These are phyloP conservation scores for Candolleomyces eurysporus DNA, from an alignment of 768 basidiomycete species.

Conservation along the genomic window DNA sequence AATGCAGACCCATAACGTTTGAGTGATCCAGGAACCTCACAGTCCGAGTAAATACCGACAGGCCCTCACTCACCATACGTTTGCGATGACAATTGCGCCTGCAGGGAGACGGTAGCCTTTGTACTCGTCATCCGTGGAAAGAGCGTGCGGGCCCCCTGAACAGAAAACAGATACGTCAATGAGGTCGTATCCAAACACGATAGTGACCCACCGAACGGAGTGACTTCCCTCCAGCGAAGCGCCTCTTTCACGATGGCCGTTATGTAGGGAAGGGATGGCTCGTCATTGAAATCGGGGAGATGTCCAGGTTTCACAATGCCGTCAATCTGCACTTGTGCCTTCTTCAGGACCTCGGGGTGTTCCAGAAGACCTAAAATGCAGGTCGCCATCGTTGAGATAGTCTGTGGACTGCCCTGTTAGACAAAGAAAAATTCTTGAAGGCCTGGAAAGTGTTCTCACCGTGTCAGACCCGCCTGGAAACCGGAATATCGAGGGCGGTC, in stretches of 20 bases:
- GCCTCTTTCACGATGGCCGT: constrained; percentile 29
- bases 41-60: neutral
- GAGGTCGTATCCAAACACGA: neutral
- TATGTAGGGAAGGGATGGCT: constrained; percentile 26
- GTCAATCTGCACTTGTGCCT: constrained; percentile 35
- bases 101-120: constrained; percentile 29
- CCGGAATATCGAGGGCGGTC: neutral
- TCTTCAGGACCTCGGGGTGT: constrained; percentile 19
- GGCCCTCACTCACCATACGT: constrained; percentile 23
- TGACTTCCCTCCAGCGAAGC: constrained; percentile 24
- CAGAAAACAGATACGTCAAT: neutral
- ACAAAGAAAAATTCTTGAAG: too few relatives aligned
- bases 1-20: neutral
- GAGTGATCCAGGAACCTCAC: too few relatives aligned
- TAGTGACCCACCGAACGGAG: constrained; percentile 20
- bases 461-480: constrained; percentile 19
- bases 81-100: constrained; percentile 29
- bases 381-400: constrained; percentile 7
- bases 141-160: constrained; percentile 20
- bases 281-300: constrained; percentile 31
- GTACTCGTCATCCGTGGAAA: constrained; percentile 26
- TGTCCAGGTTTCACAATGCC: constrained; percentile 24
- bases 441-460: constrained; percentile 1
- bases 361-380: constrained; percentile 12
- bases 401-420: neutral